A percentile compares a stretch with the other conserved stretches of the same genome.
Conservation (phyloP, 257 asterid species). For the Nicotiana obtusifolia region DNA sequence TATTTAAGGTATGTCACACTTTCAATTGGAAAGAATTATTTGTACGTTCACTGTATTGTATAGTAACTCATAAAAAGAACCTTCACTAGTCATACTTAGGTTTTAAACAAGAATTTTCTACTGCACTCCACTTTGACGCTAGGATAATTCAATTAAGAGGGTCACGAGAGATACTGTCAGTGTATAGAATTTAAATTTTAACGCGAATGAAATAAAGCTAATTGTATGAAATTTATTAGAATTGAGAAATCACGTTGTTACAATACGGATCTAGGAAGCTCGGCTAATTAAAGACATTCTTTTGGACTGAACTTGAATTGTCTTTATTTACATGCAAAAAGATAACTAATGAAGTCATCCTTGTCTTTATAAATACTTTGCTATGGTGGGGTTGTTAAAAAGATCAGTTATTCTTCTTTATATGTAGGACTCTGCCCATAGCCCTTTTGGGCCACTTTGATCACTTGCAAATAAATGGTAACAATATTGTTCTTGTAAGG, state of each 20-base stretch:
- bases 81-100: neutral
- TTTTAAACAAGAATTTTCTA: neutral
- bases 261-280: neutral
- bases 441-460: neutral
- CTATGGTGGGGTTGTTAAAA: constrained; percentile 2
- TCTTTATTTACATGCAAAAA: neutral
- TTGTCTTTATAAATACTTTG: neutral
- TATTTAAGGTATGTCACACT: neutral
- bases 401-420: neutral
- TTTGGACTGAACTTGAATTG: constrained; percentile 4
- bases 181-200: neutral
- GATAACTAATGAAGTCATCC: neutral
- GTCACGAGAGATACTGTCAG: no score
- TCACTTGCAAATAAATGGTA: neutral
- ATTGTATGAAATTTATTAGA: neutral
- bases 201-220: neutral
- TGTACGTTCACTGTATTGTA: neutral
- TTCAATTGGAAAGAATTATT: constrained; percentile 4
- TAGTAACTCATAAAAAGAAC: neutral
- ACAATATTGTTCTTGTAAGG: neutral
- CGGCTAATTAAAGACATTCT: neutral
- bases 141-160: neutral
- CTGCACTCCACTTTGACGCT: neutral
- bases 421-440: neutral
- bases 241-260: neutral